These are phyloP conservation scores for Acanthamoeba divionensis DNA, from an alignment of 208 protist genomes.

Conservation along the genomic window DNA sequence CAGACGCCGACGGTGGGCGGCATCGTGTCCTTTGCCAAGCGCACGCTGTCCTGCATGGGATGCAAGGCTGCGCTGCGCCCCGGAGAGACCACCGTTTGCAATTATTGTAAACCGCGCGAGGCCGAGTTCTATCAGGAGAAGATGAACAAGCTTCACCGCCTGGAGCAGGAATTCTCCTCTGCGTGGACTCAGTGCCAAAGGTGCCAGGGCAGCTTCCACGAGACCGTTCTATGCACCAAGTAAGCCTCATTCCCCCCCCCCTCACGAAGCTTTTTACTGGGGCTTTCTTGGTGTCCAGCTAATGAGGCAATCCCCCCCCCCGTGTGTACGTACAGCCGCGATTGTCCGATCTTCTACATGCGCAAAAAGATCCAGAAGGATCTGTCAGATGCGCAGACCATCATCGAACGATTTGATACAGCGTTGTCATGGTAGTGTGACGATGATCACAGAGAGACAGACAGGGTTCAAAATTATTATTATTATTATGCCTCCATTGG, in stretches of 20 bases:
- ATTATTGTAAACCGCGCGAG: slow-evolving; percentile 86
- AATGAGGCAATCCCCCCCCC: background rate
- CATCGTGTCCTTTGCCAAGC: slow-evolving; percentile 96
- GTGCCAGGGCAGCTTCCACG: slow-evolving; percentile 95
- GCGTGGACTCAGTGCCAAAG: slow-evolving; percentile 99
- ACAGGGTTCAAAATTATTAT: no score
- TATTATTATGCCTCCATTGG: no score
- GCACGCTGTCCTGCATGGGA: slow-evolving; percentile 93
- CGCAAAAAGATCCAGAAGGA: slow-evolving; percentile 99
- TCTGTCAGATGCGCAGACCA: slow-evolving; percentile 88
- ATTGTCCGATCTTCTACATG: slow-evolving; percentile 99
- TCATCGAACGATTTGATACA: slow-evolving; percentile 90
- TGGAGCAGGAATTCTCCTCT: slow-evolving; percentile 93
- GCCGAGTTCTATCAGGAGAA: slow-evolving; percentile 91
- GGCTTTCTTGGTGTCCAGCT: no score
- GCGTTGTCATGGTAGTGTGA: no score
- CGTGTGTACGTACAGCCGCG: no score
- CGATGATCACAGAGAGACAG: no score
- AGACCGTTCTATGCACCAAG: slow-evolving; percentile 92
- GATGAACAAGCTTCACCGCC: slow-evolving; percentile 88
- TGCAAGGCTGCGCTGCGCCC: slow-evolving; percentile 83
- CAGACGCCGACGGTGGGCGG: slow-evolving; percentile 91
- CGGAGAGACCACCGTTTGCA: slow-evolving; percentile 84
- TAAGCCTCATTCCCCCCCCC: background rate
- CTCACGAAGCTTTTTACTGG: background rate